These are phyloP conservation scores for Capronia americana DNA, from an alignment of 2,329 filamentous ascomycete species.

Conservation along the genomic window DNA sequence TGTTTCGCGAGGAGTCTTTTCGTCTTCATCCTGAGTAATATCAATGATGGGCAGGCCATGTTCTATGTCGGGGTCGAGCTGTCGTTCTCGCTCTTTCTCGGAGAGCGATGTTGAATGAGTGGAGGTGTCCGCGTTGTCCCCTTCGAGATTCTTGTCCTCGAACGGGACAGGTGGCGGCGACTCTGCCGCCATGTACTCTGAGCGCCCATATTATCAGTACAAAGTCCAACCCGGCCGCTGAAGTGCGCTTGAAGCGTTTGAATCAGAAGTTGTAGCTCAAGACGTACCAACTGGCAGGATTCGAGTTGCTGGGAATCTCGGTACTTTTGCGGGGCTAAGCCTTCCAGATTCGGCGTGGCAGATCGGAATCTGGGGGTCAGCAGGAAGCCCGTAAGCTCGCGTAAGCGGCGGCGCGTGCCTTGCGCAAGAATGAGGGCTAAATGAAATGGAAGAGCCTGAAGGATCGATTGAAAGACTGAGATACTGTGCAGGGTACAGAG, in stretches of 20 bases:
- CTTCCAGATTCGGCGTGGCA: conserved; percentile 5
- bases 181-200: conserved; percentile 23
- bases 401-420: conserved; percentile 8
- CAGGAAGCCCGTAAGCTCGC: conserved; percentile 9
- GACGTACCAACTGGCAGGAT: not conserved
- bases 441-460: conserved; percentile 3
- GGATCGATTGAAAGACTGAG: not conserved
- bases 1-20: conserved; percentile 14
- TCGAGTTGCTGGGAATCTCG: not conserved
- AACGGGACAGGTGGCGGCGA: not conserved
- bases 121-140: conserved; percentile 16
- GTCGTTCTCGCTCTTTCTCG: conserved; percentile 21
- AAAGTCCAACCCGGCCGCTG: not conserved
- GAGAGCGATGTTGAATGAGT: conserved; percentile 14
- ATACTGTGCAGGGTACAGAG: not conserved
- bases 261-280: not conserved
- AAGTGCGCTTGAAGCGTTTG: not conserved
- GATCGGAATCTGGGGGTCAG: conserved; percentile 1
- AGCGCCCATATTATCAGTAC: conserved; percentile 14
- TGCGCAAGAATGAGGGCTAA: not conserved
- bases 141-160: conserved; percentile 16
- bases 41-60: conserved; percentile 34
- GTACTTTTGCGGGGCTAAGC: conserved; percentile 7
- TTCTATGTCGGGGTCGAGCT: conserved; percentile 32
- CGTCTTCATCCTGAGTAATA: conserved; percentile 34